These are phyloP conservation scores for Cyathus striatus DNA, from an alignment of 768 basidiomycete genomes.

Conservation along the genomic window DNA sequence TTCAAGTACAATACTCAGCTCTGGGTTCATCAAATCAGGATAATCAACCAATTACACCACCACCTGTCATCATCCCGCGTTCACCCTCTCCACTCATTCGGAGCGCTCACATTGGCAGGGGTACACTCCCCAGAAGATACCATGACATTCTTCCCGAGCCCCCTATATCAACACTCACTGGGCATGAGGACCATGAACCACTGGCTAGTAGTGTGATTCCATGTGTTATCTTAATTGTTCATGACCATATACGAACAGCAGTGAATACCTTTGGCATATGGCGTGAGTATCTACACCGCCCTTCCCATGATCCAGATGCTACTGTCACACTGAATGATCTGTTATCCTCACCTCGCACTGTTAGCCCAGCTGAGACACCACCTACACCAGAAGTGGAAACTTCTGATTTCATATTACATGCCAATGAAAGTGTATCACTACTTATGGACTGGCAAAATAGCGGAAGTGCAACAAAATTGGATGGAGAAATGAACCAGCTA, in stretches of 20 bases:
- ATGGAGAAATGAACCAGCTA: constrained; percentile 6
- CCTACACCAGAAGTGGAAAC: background rate
- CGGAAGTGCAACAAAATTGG: constrained; percentile 8
- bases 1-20: too few species aligned
- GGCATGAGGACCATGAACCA: constrained; percentile 3
- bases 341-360: background rate
- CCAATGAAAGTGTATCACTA: constrained; percentile 1
- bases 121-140: constrained; percentile 3
- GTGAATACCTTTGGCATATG: constrained; percentile 17
- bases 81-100: background rate
- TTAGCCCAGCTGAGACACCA: background rate
- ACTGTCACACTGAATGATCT: constrained; percentile 11
- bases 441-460: constrained; percentile 21
- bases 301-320: constrained; percentile 24
- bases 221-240: constrained; percentile 10
- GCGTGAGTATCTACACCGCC: constrained; percentile 18
- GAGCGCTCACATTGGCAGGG: background rate
- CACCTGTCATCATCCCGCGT: background rate
- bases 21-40: too few species aligned
- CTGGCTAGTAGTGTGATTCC: too few species aligned
- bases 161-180: background rate
- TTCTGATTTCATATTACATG: constrained; percentile 5
- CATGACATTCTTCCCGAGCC: constrained; percentile 8
- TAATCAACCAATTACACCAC: background rate
- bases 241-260: constrained; percentile 11